Conservation (phyloP, 805 yeast genomes). For the Wickerhamomyces alni region DNA sequence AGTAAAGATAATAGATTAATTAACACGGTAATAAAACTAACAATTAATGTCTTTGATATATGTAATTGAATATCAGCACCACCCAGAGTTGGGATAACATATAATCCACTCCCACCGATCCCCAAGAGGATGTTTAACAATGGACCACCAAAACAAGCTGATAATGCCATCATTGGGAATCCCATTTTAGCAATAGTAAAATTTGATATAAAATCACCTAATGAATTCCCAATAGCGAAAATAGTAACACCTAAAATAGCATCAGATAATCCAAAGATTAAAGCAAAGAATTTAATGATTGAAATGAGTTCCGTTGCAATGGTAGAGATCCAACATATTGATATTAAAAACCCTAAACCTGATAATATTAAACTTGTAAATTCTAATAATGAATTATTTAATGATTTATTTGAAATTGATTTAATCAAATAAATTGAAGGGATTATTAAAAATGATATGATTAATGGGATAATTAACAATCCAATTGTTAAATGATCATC, state of each 20-base stretch:
- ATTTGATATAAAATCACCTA: slow-evolving; percentile 86
- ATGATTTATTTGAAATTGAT: slow-evolving; percentile 2
- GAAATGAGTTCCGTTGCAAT: slow-evolving; percentile 45
- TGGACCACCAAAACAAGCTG: slow-evolving; percentile 96
- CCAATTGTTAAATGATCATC: slow-evolving; percentile 3
- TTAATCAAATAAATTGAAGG: slow-evolving; percentile 1
- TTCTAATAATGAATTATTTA: neutral
- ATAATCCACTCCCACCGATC: slow-evolving; percentile 65
- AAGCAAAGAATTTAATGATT: slow-evolving; percentile 55
- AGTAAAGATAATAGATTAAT: slow-evolving; percentile 32
- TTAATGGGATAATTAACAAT: slow-evolving; percentile 2
- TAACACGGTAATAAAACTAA: slow-evolving; percentile 36
- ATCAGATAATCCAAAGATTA: slow-evolving; percentile 58
- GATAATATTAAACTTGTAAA: slow-evolving; percentile 19
- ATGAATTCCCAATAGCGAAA: slow-evolving; percentile 89
- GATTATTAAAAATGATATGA: slow-evolving; percentile 5
- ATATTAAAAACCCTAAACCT: slow-evolving; percentile 55
- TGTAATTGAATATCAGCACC: slow-evolving; percentile 26
- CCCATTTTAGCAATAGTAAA: slow-evolving; percentile 80
- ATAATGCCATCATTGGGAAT: slow-evolving; percentile 84
- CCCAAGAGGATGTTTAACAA: slow-evolving; percentile 72
- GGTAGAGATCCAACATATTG: slow-evolving; percentile 67
- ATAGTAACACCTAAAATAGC: slow-evolving; percentile 83
- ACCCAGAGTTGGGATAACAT: slow-evolving; percentile 28
- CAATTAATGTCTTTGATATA: slow-evolving; percentile 31